Evolutionary conservation across 192 early-diverging fungal genomes (phyloP).

Genomic region (Coemansia sp.): DNA sequence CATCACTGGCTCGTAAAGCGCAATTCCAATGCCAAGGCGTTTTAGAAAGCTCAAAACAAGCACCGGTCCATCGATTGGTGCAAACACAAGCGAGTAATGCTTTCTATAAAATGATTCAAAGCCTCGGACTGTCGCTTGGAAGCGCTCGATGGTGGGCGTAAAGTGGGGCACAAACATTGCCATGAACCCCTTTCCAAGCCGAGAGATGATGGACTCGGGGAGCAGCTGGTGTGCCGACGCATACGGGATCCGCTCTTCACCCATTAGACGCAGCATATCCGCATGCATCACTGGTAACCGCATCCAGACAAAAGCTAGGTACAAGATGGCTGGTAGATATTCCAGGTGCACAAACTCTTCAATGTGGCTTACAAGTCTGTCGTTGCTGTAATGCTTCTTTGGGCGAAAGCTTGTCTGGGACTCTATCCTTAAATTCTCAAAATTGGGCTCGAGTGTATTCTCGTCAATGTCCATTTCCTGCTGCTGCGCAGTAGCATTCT

Average conservation of each 20-base stretch:
- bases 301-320: conserved; percentile 25
- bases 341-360: conserved; percentile 30
- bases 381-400: not conserved
- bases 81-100: conserved; percentile 18
- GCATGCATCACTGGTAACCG: conserved; percentile 21
- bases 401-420: too few species aligned
- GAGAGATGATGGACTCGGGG: conserved; percentile 15
- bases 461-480: not conserved
- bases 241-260: conserved; percentile 40
- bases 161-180: conserved; percentile 13
- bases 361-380: conserved; percentile 3
- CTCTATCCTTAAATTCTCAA: too few species aligned
- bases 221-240: conserved; percentile 16
- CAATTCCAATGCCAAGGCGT: conserved; percentile 21
- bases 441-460: too few species aligned
- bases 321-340: conserved; percentile 36
- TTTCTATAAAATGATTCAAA: conserved; percentile 23
- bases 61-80: conserved; percentile 13
- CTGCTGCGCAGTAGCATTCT: not conserved
- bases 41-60: conserved; percentile 22
- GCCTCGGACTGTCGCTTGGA: conserved; percentile 5
- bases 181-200: conserved; percentile 18
- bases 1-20: conserved; percentile 29
- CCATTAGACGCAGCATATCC: conserved; percentile 31
- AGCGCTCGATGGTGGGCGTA: conserved; percentile 9